Evolutionary conservation across 1,284 basidiomycete species (phyloP).

Genomic region (Acaromyces ingoldii): DNA sequence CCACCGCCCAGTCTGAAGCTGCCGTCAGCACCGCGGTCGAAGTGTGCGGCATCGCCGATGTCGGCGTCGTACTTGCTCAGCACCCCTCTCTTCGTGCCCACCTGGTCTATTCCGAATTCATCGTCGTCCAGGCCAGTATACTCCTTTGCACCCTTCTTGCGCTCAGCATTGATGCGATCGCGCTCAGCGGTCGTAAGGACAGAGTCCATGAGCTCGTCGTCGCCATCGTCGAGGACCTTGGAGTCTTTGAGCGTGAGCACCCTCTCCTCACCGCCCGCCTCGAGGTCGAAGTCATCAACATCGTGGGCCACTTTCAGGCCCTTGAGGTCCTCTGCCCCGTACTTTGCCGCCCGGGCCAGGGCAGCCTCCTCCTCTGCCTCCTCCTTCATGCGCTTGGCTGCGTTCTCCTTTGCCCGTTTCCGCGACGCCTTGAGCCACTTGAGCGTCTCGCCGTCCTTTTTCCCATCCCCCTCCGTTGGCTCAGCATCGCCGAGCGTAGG

Average conservation of each 20-base stretch:
- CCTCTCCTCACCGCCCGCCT: slow-evolving; percentile 78
- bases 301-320: slow-evolving; percentile 95
- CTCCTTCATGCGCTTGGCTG: slow-evolving; percentile 76
- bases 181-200: slow-evolving; percentile 82
- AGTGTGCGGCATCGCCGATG: slow-evolving; percentile 56
- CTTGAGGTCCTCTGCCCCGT: slow-evolving; percentile 63
- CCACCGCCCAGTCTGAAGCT: slow-evolving; percentile 31
- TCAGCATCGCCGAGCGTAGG: slow-evolving; percentile 75
- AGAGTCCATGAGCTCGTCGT: slow-evolving; percentile 94
- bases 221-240: slow-evolving; percentile 86
- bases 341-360: slow-evolving; percentile 64
- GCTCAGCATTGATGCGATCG: slow-evolving; percentile 69
- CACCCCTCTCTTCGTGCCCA: slow-evolving; percentile 73
- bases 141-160: slow-evolving; percentile 80
- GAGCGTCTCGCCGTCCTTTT: slow-evolving; percentile 52
- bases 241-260: slow-evolving; percentile 95
- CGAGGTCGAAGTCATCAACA: slow-evolving; percentile 69
- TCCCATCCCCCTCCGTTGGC: slow-evolving; percentile 53
- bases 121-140: slow-evolving; percentile 98
- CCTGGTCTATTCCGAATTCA: slow-evolving; percentile 61
- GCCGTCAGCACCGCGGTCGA: slow-evolving; percentile 14
- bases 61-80: slow-evolving; percentile 92
- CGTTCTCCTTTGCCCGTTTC: slow-evolving; percentile 76
- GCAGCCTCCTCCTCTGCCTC: slow-evolving; percentile 58
- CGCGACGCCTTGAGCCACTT: slow-evolving; percentile 85